These are phyloP conservation scores for Protea cynaroides DNA, from an alignment of 164 flowering plant species.

Conservation along the genomic window DNA sequence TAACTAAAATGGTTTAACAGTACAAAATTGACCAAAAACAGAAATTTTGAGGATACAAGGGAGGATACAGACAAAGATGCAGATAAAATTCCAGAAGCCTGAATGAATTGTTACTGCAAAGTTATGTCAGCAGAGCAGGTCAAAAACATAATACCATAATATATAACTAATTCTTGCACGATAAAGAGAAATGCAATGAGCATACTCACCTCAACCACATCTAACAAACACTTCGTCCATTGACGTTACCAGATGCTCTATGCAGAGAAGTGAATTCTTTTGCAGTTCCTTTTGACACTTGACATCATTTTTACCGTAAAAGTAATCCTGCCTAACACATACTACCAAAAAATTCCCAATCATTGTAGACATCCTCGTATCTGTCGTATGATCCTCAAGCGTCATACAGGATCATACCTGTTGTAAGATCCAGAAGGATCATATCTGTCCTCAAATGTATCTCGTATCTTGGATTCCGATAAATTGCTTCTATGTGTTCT, in stretches of 20 bases:
- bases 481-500: conserved; percentile 11
- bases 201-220: conserved; percentile 24
- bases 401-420: conserved; percentile 40
- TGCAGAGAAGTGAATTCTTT: conserved; percentile 3
- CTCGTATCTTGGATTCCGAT: conserved; percentile 17
- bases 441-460: conserved; percentile 70
- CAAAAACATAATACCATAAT: conserved; percentile 18
- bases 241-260: conserved; percentile 2
- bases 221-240: conserved; percentile 4
- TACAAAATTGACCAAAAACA: conserved; percentile 1
- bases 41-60: conserved; percentile 65
- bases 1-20: too few species aligned
- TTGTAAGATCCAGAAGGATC: conserved; percentile 54
- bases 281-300: conserved; percentile 7
- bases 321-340: conserved; percentile 14
- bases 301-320: conserved; percentile 2
- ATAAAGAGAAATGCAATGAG: background rate
- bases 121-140: conserved; percentile 26
- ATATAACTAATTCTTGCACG: conserved; percentile 5
- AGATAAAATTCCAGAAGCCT: conserved; percentile 48
- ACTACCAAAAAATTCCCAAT: conserved; percentile 16
- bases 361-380: conserved; percentile 19
- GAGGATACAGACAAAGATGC: conserved; percentile 49
- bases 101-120: conserved; percentile 66
- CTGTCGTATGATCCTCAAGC: conserved; percentile 43